Evolutionary conservation across 129 eudicot genomes (phyloP).

Genomic region (Helianthus tuberosus): DNA sequence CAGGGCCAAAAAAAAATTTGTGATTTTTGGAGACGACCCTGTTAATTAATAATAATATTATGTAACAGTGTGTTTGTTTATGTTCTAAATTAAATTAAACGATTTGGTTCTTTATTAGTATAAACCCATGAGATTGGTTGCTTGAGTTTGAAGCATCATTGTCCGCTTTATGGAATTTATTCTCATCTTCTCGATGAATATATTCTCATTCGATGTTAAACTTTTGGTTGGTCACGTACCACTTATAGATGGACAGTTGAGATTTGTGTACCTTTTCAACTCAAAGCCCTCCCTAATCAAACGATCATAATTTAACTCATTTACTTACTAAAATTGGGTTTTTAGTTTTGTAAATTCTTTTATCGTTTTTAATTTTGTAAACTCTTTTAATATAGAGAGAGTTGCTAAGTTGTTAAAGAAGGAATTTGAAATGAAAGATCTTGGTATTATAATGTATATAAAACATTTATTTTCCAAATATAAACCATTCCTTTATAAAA

Average conservation of each 20-base stretch:
- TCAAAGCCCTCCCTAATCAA: slow-evolving; percentile 6
- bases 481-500: not conserved
- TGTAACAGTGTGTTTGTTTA: slow-evolving; percentile 12
- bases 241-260: slow-evolving; percentile 33
- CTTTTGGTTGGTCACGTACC: slow-evolving; percentile 34
- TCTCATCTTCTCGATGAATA: slow-evolving; percentile 64
- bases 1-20: too few relatives aligned
- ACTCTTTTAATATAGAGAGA: too few relatives aligned
- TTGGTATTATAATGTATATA: too few relatives aligned
- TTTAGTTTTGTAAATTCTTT: not conserved
- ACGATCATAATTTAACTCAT: not conserved
- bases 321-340: not conserved
- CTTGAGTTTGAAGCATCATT: slow-evolving; percentile 83
- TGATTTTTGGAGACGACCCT: too few relatives aligned
- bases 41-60: slow-evolving; percentile 16
- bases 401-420: too few relatives aligned
- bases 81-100: slow-evolving; percentile 1
- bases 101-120: slow-evolving; percentile 31
- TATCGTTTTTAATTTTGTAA: not conserved
- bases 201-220: slow-evolving; percentile 54
- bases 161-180: slow-evolving; percentile 59
- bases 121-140: slow-evolving; percentile 44
- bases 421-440: too few relatives aligned
- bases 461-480: not conserved
- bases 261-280: slow-evolving; percentile 31